A percentile compares a stretch with the other conserved stretches of the same genome.
These are phyloP conservation scores for Fomitopsis palustris DNA, from an alignment of 1,284 basidiomycete species.

Conservation along the genomic window DNA sequence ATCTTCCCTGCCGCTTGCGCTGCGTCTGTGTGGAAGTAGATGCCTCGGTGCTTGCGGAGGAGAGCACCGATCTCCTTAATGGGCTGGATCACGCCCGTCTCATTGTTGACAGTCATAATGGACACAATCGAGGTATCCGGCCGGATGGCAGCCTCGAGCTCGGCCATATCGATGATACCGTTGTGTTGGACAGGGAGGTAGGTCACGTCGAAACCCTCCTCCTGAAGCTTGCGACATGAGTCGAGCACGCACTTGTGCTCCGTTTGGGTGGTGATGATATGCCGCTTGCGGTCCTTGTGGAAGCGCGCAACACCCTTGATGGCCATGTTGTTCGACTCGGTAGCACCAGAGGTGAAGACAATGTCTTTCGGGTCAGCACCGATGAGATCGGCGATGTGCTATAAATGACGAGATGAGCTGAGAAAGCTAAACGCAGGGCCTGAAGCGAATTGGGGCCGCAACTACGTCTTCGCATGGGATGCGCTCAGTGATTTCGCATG, in stretches of 20 bases:
- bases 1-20: slow-evolving; percentile 96
- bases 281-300: slow-evolving; percentile 85
- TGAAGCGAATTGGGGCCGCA: neutral
- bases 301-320: slow-evolving; percentile 98
- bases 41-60: slow-evolving; percentile 78
- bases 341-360: slow-evolving; percentile 97
- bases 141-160: slow-evolving; percentile 33
- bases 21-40: slow-evolving; percentile 97
- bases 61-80: slow-evolving; percentile 93
- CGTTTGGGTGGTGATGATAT: slow-evolving; percentile 91
- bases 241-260: slow-evolving; percentile 99
- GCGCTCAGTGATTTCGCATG: no score
- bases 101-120: slow-evolving; percentile 99
- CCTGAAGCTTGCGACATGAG: slow-evolving; percentile 92
- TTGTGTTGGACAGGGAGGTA: slow-evolving; percentile 92
- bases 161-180: slow-evolving; percentile 62
- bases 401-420: slow-evolving; percentile 4
- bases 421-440: neutral
- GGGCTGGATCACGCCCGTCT: slow-evolving; percentile 98
- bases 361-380: slow-evolving; percentile 96
- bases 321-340: slow-evolving; percentile 97
- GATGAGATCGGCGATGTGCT: slow-evolving; percentile 90
- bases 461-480: neutral
- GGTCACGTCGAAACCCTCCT: slow-evolving; percentile 97
- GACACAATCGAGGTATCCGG: slow-evolving; percentile 47